Base-by-base conservation (phyloP, 2,329 filamentous ascomycete species). In the Aaosphaeria arxii region DNA sequence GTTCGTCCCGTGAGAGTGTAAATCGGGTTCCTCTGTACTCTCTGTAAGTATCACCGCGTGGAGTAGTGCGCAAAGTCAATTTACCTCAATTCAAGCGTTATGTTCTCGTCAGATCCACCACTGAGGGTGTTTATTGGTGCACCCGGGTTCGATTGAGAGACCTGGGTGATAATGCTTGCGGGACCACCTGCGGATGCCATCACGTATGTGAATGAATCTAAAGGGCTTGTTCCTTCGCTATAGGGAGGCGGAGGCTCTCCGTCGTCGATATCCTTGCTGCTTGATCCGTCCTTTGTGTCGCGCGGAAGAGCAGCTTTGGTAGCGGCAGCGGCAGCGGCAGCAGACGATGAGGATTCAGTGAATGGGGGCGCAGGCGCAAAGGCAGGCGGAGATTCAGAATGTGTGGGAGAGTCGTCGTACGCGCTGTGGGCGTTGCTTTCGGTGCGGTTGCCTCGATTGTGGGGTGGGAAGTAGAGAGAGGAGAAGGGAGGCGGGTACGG, bases 91-190 rank as follows among this genome's bases (percentile, higher is more conserved):
- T 97, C 92, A 74, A 97, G 86, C 32, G 88, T 89, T 59, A 97
- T 95, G 55, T 94, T 92, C 75, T 97, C 92, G 75, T 97, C 92
- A 52, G 88, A 86, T 53, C 86, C 87, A 83, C 89, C 90, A 24
- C 17, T 24, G 52, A 97, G 79, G 47, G 89, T 88, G 72, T 94
- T 95, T 61, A 96, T 84, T 35, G 91, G 88, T 62, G 91, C 88
- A 44, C 88, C 91, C 57, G 88, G 88, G 49, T 63, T 65, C 28
- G 61, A 58, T 74, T 99, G 94, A 70, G 95, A 91, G 62, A 99
- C 94, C 77, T 99, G 94, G 74, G 94, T 99, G 76, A 99, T 95
- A 70, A 99, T 96, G 83, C 94, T 97, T 77, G 91, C 87, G 62
- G 91, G 89, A 77, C 91, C 92, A 80, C 92, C 92, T 75, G 92